Evolutionary conservation across 163 green algal genomes (phyloP).

Genomic region (Prototheca stagnorum): DNA sequence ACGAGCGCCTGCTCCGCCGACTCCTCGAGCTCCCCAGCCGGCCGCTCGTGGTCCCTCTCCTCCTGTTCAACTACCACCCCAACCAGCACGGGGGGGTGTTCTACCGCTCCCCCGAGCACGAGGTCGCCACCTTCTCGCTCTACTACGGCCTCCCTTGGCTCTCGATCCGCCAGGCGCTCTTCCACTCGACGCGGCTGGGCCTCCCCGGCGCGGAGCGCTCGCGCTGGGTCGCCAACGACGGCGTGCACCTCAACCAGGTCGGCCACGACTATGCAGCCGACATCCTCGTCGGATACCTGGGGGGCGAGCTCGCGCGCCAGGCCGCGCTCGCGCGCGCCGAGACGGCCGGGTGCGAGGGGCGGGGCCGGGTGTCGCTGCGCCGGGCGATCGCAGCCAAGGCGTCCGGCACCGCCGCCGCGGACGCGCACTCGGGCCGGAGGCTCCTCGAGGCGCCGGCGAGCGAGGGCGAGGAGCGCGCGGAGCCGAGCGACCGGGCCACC

Average conservation of each 20-base stretch:
- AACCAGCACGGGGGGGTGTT: not conserved
- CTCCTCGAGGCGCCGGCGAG: no score
- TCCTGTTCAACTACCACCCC: not conserved
- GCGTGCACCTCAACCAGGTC: not conserved
- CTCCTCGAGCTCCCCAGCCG: conserved; percentile 1
- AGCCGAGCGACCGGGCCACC: no score
- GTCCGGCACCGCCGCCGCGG: no score
- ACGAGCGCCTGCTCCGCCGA: conserved; percentile 5
- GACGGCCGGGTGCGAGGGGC: not conserved
- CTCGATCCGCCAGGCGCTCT: not conserved
- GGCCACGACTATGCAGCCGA: not conserved
- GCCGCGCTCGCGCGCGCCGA: not conserved
- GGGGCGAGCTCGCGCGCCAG: not conserved
- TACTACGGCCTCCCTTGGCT: conserved; percentile 5
- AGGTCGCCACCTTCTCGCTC: not conserved
- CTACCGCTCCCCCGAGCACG: not conserved
- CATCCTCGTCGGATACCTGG: not conserved
- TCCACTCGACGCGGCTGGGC: not conserved
- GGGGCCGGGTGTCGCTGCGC: no score
- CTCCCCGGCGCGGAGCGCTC: not conserved
- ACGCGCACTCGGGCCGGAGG: no score
- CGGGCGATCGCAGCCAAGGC: no score
- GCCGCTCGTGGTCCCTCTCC: not conserved
- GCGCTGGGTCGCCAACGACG: not conserved
- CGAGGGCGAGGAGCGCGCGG: no score